Evolutionary conservation across 1,139 yeast genomes (phyloP).

Genomic region (Casaregolazyma lundiana): DNA sequence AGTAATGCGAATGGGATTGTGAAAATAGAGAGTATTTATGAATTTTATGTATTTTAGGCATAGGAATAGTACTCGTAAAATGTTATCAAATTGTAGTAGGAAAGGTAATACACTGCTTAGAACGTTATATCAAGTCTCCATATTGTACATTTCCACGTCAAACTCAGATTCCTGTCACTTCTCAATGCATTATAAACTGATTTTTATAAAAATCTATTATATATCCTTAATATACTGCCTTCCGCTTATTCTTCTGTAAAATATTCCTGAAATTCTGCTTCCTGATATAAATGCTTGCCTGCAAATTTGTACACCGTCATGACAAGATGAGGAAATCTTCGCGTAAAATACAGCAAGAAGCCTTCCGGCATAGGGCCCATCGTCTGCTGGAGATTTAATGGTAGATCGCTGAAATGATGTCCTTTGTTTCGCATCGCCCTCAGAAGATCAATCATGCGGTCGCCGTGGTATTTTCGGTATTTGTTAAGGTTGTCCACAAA

Average conservation of each 20-base stretch:
- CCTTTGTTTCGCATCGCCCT: constrained; percentile 89
- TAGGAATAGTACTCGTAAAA: too few species aligned
- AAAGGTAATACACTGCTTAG: too few species aligned
- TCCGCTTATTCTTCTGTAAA: constrained; percentile 30
- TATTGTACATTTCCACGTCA: too few species aligned
- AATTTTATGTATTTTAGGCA: too few species aligned
- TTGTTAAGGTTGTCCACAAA: constrained; percentile 83
- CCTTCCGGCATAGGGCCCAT: constrained; percentile 85
- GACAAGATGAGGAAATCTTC: constrained; percentile 70
- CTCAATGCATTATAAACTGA: too few species aligned
- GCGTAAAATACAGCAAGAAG: constrained; percentile 69
- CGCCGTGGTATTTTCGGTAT: constrained; percentile 80
- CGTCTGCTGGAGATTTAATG: constrained; percentile 48
- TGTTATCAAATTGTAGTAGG: too few species aligned
- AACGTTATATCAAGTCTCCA: too few species aligned
- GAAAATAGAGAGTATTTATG: too few species aligned
- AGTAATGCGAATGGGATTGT: too few species aligned
- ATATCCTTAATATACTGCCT: background rate
- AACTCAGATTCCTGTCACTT: too few species aligned
- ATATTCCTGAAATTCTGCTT: constrained; percentile 55
- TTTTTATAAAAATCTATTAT: too few species aligned
- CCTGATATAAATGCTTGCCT: constrained; percentile 51
- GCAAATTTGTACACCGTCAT: constrained; percentile 72
- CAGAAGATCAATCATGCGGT: constrained; percentile 73
- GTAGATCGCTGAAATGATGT: constrained; percentile 90